Conservation (phyloP, 129 eudicot species). For the Cynara cardunculus region DNA sequence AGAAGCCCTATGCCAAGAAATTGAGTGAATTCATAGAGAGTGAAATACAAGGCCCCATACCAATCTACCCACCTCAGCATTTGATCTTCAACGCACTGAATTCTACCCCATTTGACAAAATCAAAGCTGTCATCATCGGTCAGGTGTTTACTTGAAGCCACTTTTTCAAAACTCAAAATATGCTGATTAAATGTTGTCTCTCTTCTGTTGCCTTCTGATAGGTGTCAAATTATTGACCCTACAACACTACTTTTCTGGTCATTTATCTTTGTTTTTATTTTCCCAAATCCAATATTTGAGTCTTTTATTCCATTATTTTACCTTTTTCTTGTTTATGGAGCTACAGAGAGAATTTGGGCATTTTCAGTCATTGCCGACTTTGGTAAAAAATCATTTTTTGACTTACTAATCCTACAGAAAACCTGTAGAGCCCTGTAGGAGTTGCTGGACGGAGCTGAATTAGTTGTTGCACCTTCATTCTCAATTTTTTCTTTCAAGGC, state of each 20-base stretch:
- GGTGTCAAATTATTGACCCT: background rate
- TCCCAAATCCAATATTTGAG: too few relatives aligned
- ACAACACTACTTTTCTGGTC: too few relatives aligned
- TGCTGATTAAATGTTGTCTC: background rate
- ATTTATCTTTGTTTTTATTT: too few relatives aligned
- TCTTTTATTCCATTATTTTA: too few relatives aligned
- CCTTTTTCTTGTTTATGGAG: too few relatives aligned
- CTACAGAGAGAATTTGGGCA: background rate
- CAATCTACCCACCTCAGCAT: constrained; percentile 83
- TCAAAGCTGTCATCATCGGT: constrained; percentile 91
- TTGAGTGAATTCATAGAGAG: constrained; percentile 61
- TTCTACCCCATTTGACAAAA: constrained; percentile 74
- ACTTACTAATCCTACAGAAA: background rate
- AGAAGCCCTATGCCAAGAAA: constrained; percentile 71
- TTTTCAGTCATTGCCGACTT: background rate
- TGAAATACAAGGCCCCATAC: constrained; percentile 52
- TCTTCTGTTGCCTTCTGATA: background rate
- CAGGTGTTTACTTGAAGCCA: constrained; percentile 49
- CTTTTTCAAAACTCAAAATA: background rate
- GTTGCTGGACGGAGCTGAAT: background rate
- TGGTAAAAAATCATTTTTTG: too few relatives aligned
- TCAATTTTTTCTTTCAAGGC: background rate
- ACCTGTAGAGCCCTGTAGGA: background rate
- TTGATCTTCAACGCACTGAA: constrained; percentile 92
- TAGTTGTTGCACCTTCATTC: background rate